Evolutionary conservation across 495 filamentous ascomycete species (phyloP), one percentile per base, ranked within the genome.

Genomic region (Penicillium lagena): DNA sequence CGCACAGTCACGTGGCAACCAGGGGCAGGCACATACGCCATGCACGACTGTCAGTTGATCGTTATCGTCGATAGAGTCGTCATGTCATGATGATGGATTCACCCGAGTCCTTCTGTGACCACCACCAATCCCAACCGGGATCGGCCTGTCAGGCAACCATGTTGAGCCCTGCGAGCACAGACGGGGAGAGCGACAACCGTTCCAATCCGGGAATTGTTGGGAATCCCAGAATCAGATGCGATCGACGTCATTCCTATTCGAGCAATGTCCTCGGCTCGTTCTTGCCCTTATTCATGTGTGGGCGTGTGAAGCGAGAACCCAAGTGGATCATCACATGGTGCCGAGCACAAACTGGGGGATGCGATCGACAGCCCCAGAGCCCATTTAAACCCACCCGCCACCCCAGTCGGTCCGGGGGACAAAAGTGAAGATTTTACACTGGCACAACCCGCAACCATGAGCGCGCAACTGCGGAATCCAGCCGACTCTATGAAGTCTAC

Each of bases 401-500:
- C 32, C 32, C 32, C n/a, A 22, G 22, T 22, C 22, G 0, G 22
- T 22, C 22, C 22, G 22, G 22, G 4, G 22, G 0, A 22, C 2
- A 4, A 22, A 22, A 1, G 6, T 22, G 3, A 4, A 22, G 22
- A 22, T 22, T 22, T 22, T 4, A 22, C 22, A 17, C 4, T 17
- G 17, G 17, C 17, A 22, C 27, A 13, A 22, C n/a, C 27, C 40
- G 17, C 33, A 34, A 45, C 47, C 38, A 56, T 35, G 51, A 55
- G 35, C 54, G 54, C 34, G 22, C 22, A 22, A 22, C 0, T 4
- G 22, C 22, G 22, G 4, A 64, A 62, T 37, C 55, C 55, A 15
- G 57, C 62, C 40, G 58, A 64, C 55, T 62, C 58, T 3, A 64
- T 64, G 60, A 64, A 64, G 53, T 64, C 60, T 37, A 64, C 60